Conservation (phyloP, 2,329 filamentous ascomycete genomes). For the Mycogone perniciosa region DNA sequence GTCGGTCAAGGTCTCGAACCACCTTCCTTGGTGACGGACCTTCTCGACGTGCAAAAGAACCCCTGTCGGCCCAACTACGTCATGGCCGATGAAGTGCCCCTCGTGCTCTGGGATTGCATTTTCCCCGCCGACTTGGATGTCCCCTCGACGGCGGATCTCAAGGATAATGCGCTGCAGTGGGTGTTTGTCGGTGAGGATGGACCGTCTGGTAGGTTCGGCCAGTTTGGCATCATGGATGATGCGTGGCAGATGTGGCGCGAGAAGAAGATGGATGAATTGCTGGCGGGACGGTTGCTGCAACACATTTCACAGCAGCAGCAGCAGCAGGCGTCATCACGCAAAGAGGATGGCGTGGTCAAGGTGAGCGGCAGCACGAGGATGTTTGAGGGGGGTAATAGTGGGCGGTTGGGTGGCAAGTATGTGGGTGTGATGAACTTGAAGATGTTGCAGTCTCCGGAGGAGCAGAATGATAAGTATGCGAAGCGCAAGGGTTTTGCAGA, state of each 20-base stretch:
- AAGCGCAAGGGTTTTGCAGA: conserved; percentile 51
- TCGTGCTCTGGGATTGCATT: conserved; percentile 94
- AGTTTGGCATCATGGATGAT: conserved; percentile 61
- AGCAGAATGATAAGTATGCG: conserved; percentile 57
- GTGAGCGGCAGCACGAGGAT: conserved; percentile 25
- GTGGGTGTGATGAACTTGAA: conserved; percentile 47
- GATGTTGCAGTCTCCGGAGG: conserved; percentile 43
- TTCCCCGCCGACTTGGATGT: conserved; percentile 53
- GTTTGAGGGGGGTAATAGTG: conserved; percentile 52
- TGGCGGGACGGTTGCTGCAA: conserved; percentile 69
- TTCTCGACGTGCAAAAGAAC: conserved; percentile 66
- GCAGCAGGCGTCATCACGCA: conserved; percentile 23
- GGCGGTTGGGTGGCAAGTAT: conserved; percentile 47
- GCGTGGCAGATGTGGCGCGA: conserved; percentile 80
- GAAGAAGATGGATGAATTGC: conserved; percentile 82
- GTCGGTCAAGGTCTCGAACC: conserved; percentile 82
- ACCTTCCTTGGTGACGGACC: conserved; percentile 62
- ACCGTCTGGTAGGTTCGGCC: conserved; percentile 54
- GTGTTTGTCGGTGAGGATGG: conserved; percentile 66
- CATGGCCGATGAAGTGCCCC: conserved; percentile 82
- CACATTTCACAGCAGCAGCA: conserved; percentile 35
- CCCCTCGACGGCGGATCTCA: conserved; percentile 27
- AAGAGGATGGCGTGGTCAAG: conserved; percentile 35
- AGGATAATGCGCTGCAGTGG: conserved; percentile 65
- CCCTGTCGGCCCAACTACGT: conserved; percentile 79